Base-by-base conservation (phyloP, 2,329 filamentous ascomycete genomes). In the Leptoxyphium fumago region DNA sequence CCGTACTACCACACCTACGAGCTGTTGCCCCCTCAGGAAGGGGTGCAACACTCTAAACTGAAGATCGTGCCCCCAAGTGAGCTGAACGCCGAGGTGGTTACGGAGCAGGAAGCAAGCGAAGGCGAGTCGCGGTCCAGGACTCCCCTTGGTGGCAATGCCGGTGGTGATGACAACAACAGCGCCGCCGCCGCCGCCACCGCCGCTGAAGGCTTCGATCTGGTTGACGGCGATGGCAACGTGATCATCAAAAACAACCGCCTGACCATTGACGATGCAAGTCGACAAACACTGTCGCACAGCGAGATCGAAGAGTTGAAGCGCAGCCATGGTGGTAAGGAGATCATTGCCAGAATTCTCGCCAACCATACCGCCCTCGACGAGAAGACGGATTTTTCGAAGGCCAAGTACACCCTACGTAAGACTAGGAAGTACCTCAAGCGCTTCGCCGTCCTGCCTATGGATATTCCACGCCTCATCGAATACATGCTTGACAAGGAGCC, bases 351-450 rank as follows among this genome's bases (percentile, higher is more conserved):
- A 64, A 78, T 98, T 21, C 75, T 98, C 63, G 74, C 87, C 28
- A 91, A 87, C 38, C 91, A 98, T 63, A 80, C 84, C 14, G 84
- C 82, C 1, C 73, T 98, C 38, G 87, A 94, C 52, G 83, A 96
- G 66, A 98, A 98, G 71, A 96, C 91, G 0, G 74, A 79, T 0
- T 98, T 93, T 58, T 93, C 87, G 2, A 70, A 95, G 46, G 88
- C 89, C 38, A 98, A 98, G 63, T 98, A 98, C 65, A 94, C 91
- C 57, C 69, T 96, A 14, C 73, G 94, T 39, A 98, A 98, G 68
- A 82, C 84, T 50, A 88, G 81, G 60, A 98, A 98, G 64, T 96
- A 94, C 61, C 74, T 96, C 50, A 80, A 83, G 55, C 74, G 87
- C 10, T 96, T 98, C 57, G 85, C 83, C 0, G 77, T 91, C 1